A percentile compares a stretch with the other conserved stretches of the same genome.
Evolutionary conservation across 495 filamentous ascomycete genomes (phyloP).

Genomic region (Aspergillus bridgeri): DNA sequence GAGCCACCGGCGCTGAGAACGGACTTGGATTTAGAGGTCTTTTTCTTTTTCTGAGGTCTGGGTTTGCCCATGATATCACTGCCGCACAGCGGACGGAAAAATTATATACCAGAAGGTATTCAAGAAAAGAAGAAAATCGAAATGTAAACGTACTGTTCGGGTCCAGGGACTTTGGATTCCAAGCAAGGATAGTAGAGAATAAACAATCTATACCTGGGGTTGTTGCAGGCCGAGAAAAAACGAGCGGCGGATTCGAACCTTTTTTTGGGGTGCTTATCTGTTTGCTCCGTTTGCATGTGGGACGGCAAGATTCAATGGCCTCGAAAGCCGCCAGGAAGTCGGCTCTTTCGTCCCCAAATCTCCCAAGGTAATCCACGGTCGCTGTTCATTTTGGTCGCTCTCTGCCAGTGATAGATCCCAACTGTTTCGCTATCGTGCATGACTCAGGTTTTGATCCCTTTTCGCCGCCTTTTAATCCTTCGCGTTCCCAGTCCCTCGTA

Average conservation of each 20-base stretch:
- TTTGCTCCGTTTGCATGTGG: conserved; percentile 50
- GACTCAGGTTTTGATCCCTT: neutral
- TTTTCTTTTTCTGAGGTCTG: conserved; percentile 44
- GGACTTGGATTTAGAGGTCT: conserved; percentile 45
- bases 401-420: neutral
- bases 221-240: neutral
- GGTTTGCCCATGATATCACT: conserved; percentile 44
- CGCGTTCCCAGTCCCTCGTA: conserved; percentile 8
- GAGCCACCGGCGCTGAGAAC: conserved; percentile 44
- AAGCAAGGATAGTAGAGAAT: conserved; percentile 1
- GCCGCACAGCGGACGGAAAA: conserved; percentile 1
- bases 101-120: neutral
- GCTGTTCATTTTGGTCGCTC: neutral
- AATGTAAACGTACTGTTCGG: neutral
- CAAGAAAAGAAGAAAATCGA: neutral
- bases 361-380: neutral
- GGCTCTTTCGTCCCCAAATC: neutral
- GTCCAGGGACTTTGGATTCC: neutral
- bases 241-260: conserved; percentile 24
- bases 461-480: neutral
- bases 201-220: neutral
- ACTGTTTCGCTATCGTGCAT: neutral
- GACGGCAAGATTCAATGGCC: conserved; percentile 29
- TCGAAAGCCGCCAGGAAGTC: conserved; percentile 1
- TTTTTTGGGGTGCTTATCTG: conserved; percentile 37